Base-by-base conservation (phyloP, 1,139 yeast species). In the Magnusiomyces suaveolens region DNA sequence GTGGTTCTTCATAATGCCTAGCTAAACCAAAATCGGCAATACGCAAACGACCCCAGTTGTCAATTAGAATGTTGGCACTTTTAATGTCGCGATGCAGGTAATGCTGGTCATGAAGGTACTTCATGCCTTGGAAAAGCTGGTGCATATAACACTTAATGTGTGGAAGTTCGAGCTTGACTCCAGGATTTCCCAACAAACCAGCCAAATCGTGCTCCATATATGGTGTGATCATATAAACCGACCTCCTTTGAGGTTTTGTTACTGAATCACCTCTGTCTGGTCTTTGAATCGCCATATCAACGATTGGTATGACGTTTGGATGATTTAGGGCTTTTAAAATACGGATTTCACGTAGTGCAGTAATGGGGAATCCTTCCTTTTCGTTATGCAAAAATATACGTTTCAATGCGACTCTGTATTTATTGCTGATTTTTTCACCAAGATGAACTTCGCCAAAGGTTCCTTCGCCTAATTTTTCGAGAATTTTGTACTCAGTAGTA, bases 21-120 rank as follows among this genome's bases (percentile, higher is more conserved):
- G 97, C 97, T 54, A 89, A 72, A 0, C 98, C 98, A 69, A 92
- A 92, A 71, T 92, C 98, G 0, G 97, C 98, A 62, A 84, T 82
- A 64, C 88, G 89, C 49, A 92, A 75, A 12, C 82, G 74, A 0
- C 98, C 98, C 52, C 76, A 72, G 56, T 77, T 79, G 65, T 87
- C 94, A 14, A 92, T 79, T 52, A 92, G 76, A 39, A 92, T 82
- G 64, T 92, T 92, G 16, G 98, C 97, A 0, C 97, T 90, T 69
- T 92, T 92, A 61, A 92, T 86, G 66, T 92, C 99, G 60, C 99
- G 76, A 29, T 29, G 99, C 68, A 92, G 74, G 81, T 63, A 80
- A 70, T 59, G 63, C 54, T 64, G 60, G 48, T 80, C 81, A 66
- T 94, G 99, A 50, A 94, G 79, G 65, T 84, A 92, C 61, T 86